A percentile compares a stretch with the other conserved stretches of the same genome.
phyloP scores from a whole-genome alignment of 257 asterid genomes.

The Misopates orontium region DNA sequence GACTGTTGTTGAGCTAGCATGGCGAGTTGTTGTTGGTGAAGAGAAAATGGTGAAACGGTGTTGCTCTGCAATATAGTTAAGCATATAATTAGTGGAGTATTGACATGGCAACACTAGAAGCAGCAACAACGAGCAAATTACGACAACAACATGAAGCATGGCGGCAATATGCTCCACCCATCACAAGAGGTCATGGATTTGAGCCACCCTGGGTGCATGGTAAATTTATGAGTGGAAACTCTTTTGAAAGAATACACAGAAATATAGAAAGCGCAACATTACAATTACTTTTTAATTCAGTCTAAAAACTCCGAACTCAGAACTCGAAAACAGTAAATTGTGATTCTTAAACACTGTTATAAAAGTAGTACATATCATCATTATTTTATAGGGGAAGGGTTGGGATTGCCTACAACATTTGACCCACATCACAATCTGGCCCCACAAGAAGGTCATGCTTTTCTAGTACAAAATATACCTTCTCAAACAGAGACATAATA shows the following conservation, averaged over 20 bases:
- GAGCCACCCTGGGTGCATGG: too few relatives aligned
- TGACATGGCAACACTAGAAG: background rate
- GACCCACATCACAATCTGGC: background rate
- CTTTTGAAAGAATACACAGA: too few relatives aligned
- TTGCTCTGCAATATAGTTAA: constrained; percentile 51
- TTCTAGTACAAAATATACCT: constrained; percentile 51
- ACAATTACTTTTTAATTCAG: background rate
- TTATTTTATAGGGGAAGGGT: background rate
- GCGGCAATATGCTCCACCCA: too few relatives aligned
- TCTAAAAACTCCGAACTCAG: constrained; percentile 6
- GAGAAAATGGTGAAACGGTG: constrained; percentile 64
- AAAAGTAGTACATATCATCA: background rate
- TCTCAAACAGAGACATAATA: constrained; percentile 95
- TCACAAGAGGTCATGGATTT: too few relatives aligned
- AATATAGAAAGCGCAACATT: too few relatives aligned
- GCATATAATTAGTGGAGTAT: constrained; percentile 1
- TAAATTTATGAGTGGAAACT: too few relatives aligned
- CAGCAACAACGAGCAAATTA: constrained; percentile 6
- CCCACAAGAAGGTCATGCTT: background rate
- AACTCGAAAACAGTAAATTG: constrained; percentile 1
- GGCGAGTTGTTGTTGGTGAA: constrained; percentile 75
- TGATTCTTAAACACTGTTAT: background rate
- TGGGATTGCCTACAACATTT: background rate
- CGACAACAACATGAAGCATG: background rate
- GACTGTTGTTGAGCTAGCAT: constrained; percentile 78